A percentile compares a stretch with the other conserved stretches of the same genome.
Evolutionary conservation across 441 rosid genomes (phyloP).

Genomic region (Croton setiger): DNA sequence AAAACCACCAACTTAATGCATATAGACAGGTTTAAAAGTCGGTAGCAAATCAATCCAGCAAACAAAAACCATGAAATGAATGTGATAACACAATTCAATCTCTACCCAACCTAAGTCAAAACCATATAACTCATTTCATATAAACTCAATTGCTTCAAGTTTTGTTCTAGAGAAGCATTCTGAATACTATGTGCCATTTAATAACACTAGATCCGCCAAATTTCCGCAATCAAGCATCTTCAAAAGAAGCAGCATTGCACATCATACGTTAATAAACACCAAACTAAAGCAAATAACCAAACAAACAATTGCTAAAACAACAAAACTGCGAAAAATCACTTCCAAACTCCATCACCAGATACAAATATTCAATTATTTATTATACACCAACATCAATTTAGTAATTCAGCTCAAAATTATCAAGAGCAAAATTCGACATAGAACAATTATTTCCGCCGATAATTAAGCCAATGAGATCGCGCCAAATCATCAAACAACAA

Average conservation of each 20-base stretch:
- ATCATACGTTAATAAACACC: conserved; percentile 9
- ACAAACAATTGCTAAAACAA: not conserved
- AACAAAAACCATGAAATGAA: not conserved
- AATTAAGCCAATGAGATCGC: conserved; percentile 12
- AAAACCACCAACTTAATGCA: not conserved
- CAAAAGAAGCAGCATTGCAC: not conserved
- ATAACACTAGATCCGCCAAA: conserved; percentile 31
- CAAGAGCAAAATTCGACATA: not conserved
- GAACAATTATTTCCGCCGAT: not conserved
- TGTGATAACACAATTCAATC: not conserved
- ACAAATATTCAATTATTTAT: not conserved
- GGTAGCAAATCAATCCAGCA: not conserved
- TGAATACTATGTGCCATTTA: not conserved
- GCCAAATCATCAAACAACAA: conserved; percentile 4
- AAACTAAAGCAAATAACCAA: not conserved
- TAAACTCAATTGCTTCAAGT: not conserved
- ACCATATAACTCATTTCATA: not conserved
- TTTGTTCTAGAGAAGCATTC: conserved; percentile 14
- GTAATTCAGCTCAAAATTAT: conserved; percentile 5
- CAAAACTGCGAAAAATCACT: not conserved
- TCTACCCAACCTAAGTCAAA: not conserved
- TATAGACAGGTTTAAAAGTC: not conserved
- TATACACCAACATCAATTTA: not conserved
- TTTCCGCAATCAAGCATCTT: conserved; percentile 5
- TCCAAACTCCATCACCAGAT: not conserved